phyloP scores from a whole-genome alignment of 495 filamentous ascomycete species.

The Aspergillus leporis region DNA sequence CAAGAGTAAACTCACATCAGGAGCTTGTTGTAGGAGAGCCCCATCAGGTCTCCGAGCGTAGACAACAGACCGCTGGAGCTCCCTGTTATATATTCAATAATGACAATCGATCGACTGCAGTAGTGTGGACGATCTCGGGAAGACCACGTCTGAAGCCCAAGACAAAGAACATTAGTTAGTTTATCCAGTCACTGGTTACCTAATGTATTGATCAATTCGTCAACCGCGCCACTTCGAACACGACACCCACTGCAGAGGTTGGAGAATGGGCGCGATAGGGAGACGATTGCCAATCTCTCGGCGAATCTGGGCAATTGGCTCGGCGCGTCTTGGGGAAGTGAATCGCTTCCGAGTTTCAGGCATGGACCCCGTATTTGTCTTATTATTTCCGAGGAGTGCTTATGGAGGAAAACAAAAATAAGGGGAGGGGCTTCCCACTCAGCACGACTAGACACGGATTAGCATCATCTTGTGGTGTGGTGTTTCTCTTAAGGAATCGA shows the following conservation, averaged over 20 bases:
- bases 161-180: conserved; percentile 3
- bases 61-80: neutral
- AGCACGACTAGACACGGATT: too few relatives aligned
- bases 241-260: conserved; percentile 8
- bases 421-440: neutral
- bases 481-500: neutral
- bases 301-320: conserved; percentile 33
- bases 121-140: neutral
- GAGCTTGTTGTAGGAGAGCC: neutral
- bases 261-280: conserved; percentile 4
- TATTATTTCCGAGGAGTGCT: neutral
- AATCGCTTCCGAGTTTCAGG: conserved; percentile 8
- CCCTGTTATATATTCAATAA: neutral
- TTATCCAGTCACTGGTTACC: conserved; percentile 8
- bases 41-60: neutral
- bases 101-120: neutral
- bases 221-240: conserved; percentile 6
- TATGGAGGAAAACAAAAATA: neutral
- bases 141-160: neutral
- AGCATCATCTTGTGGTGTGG: too few relatives aligned
- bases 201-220: conserved; percentile 11
- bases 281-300: conserved; percentile 36
- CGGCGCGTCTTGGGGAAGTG: conserved; percentile 9
- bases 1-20: neutral
- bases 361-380: neutral